Percentiles rank a stretch among this genome's conserved stretches.
Evolutionary conservation across 805 yeast species (phyloP).

Genomic region (Sugiyamaella americana): DNA sequence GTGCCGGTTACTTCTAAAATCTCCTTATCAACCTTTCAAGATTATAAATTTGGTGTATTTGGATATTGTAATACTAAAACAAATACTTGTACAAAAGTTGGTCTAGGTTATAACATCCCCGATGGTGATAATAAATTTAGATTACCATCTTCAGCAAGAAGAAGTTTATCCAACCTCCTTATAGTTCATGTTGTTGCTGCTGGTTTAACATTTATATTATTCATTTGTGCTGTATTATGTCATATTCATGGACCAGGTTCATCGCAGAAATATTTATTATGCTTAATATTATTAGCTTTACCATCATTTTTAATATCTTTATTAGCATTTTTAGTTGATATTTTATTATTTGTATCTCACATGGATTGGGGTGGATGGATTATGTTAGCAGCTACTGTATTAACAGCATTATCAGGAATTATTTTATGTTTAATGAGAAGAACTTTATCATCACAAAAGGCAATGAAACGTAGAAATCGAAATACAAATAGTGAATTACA

Average conservation of each 20-base stretch:
- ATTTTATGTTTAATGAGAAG: constrained; percentile 68
- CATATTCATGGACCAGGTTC: constrained; percentile 35
- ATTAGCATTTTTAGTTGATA: constrained; percentile 75
- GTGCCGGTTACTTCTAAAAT: constrained; percentile 51
- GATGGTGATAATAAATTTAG: constrained; percentile 37
- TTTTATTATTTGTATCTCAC: constrained; percentile 68
- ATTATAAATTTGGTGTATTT: constrained; percentile 59
- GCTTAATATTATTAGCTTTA: constrained; percentile 52
- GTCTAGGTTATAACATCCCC: constrained; percentile 41
- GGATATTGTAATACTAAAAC: constrained; percentile 48
- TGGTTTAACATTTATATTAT: constrained; percentile 45
- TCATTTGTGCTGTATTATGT: constrained; percentile 37
- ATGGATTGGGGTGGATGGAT: constrained; percentile 85
- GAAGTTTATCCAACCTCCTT: constrained; percentile 51
- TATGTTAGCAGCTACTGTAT: constrained; percentile 59
- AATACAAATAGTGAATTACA: constrained; percentile 14
- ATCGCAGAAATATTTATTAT: constrained; percentile 42
- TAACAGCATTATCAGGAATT: constrained; percentile 58
- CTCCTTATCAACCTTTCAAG: constrained; percentile 44
- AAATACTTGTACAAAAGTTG: constrained; percentile 35
- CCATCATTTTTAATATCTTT: constrained; percentile 65
- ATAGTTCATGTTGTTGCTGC: constrained; percentile 64
- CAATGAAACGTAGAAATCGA: constrained; percentile 19
- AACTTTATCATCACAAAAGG: constrained; percentile 37
- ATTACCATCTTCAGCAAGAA: constrained; percentile 55